These are phyloP conservation scores for Thuja plicata DNA, from an alignment of 83 land plant species.

Conservation along the genomic window DNA sequence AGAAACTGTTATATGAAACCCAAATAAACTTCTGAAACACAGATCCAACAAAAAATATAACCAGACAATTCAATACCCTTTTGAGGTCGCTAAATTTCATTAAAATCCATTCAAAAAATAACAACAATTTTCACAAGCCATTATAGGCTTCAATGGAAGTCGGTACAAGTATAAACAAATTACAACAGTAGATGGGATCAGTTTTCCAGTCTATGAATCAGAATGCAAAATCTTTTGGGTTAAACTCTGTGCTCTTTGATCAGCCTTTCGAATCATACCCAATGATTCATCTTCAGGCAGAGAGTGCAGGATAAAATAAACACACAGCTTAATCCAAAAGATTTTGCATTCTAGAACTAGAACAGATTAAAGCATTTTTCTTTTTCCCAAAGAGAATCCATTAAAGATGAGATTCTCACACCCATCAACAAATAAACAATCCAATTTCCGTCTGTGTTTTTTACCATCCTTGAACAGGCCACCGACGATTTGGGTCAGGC, in stretches of 20 bases:
- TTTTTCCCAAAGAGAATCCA: neutral
- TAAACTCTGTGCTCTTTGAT: too few species aligned
- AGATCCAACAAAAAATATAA: neutral
- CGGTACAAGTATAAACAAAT: neutral
- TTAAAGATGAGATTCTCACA: neutral
- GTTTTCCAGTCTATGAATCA: too few species aligned
- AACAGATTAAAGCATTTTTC: neutral
- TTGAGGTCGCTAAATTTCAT: neutral
- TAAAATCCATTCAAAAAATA: neutral
- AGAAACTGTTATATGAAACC: neutral
- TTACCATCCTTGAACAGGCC: slow-evolving; percentile 45
- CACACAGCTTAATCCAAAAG: too few species aligned
- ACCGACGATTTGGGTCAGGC: slow-evolving; percentile 26
- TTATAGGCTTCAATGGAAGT: neutral
- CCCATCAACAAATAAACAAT: neutral
- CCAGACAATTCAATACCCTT: neutral
- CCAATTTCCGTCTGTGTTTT: neutral
- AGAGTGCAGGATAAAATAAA: too few species aligned
- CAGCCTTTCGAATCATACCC: too few species aligned
- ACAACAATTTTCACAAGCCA: neutral
- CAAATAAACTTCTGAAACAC: neutral
- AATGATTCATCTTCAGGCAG: too few species aligned
- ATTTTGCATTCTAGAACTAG: too few species aligned
- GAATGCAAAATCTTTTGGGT: too few species aligned
- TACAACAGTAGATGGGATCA: neutral